phyloP scores from a whole-genome alignment of 208 protist genomes.

The Acanthamoeba castellanii region DNA sequence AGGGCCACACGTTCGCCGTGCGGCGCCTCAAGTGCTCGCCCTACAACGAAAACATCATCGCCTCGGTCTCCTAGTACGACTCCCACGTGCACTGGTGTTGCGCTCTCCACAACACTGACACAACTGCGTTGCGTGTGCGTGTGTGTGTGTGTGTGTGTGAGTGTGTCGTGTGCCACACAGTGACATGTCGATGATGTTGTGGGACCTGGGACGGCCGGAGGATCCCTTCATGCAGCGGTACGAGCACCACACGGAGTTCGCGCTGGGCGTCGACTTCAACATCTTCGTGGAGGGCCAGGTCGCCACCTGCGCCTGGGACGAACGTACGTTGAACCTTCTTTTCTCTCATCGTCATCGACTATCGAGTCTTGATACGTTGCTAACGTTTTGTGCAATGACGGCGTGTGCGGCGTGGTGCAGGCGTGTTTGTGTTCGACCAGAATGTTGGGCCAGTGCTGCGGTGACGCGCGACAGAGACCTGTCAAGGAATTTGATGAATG shows the following conservation, averaged over 20 bases:
- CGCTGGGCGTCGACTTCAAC: slow-evolving; percentile 87
- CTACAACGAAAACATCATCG: slow-evolving; percentile 83
- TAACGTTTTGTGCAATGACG: neutral
- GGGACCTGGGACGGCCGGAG: slow-evolving; percentile 79
- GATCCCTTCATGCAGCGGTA: slow-evolving; percentile 81
- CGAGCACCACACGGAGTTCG: slow-evolving; percentile 88
- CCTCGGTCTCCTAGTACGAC: slow-evolving; percentile 84
- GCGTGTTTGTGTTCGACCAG: slow-evolving; percentile 61
- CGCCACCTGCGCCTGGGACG: slow-evolving; percentile 86
- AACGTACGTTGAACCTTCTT: slow-evolving; percentile 18
- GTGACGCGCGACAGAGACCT: neutral
- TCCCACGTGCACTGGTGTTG: neutral
- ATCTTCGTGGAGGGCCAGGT: slow-evolving; percentile 85
- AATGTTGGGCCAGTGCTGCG: slow-evolving; percentile 7
- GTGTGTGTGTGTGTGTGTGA: too few relatives aligned
- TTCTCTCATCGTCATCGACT: neutral
- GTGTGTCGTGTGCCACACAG: slow-evolving; percentile 60
- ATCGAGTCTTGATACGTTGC: neutral
- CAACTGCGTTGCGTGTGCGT: slow-evolving; percentile 17
- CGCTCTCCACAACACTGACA: too few relatives aligned
- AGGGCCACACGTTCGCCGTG: slow-evolving; percentile 85
- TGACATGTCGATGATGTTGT: slow-evolving; percentile 85
- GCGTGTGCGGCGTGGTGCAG: neutral
- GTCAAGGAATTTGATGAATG: neutral
- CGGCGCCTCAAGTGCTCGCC: slow-evolving; percentile 87